Evolutionary conservation across 345 rosid species (phyloP).

Genomic region (Acer campestre): DNA sequence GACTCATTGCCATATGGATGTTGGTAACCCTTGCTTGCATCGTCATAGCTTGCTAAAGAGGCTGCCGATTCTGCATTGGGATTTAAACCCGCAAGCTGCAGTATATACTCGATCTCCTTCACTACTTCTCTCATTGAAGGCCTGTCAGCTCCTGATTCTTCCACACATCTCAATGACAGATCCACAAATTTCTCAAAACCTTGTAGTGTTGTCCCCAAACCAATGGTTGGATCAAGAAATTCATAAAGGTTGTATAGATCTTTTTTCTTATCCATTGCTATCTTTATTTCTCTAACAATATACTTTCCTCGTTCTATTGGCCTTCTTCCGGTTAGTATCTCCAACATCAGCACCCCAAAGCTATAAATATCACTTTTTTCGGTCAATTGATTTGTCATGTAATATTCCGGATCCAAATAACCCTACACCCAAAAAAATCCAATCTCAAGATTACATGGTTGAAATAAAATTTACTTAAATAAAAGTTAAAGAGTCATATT

Average conservation of each 20-base stretch:
- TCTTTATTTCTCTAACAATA: background rate
- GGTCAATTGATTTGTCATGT: background rate
- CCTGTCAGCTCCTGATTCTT: conserved; percentile 50
- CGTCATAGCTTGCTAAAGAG: conserved; percentile 50
- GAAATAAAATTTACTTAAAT: no score
- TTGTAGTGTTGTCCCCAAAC: conserved; percentile 39
- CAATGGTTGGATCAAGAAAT: conserved; percentile 28
- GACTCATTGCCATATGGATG: conserved; percentile 47
- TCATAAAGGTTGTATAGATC: background rate
- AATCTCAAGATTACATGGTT: background rate
- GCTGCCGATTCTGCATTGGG: conserved; percentile 53
- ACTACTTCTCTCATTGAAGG: conserved; percentile 78
- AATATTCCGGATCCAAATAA: conserved; percentile 9
- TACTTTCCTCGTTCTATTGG: conserved; percentile 2
- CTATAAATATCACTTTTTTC: conserved; percentile 8
- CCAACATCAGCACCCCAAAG: background rate
- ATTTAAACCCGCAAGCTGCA: conserved; percentile 59
- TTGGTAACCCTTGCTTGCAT: conserved; percentile 28
- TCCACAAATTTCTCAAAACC: conserved; percentile 65
- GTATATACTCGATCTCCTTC: conserved; percentile 64
- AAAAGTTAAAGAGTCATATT: no score
- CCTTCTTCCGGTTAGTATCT: background rate
- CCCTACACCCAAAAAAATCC: background rate
- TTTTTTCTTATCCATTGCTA: conserved; percentile 2
- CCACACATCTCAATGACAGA: conserved; percentile 63